Base-by-base conservation (phyloP, 2,329 filamentous ascomycete species). In the Xylaria sp. region DNA sequence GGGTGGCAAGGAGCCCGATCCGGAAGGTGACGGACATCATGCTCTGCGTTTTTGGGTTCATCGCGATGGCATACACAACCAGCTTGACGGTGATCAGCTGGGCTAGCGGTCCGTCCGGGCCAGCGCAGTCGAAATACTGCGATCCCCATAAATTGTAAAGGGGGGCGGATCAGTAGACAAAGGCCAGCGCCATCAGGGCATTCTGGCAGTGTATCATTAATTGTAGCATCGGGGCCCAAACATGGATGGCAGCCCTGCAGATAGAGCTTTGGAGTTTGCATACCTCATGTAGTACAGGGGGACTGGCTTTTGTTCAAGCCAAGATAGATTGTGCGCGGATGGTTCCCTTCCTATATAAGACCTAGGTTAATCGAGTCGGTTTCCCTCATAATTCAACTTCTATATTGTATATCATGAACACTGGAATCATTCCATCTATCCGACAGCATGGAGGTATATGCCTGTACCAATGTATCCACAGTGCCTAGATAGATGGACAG, bases 41-140 rank as follows among this genome's bases (percentile, higher is more conserved):
- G 0, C 84, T 99, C 34, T 89, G 91, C 65, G 76, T 92, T 52
- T 91, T 97, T 66, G 94, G 94, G 7, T 75, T 92, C 48, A 72
- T 92, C 17, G 91, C 91, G 64, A 99, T 97, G 89, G 83, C 84
- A 5, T 99, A 99, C 72, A 96, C 94, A 0, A 97, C 94, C 0
- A 80, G 82, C 34, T 77, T 97, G 65, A 99, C 94, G 0, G 77
- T 97, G 44, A 82, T 88, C 69, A 95, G 90, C 72, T 99, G 94
- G 95, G 84, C 90, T 6, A 80, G 78, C 46, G 84, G 85, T 4
- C 66, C 72, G 0, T 70, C 68, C 1, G 73, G 73, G 13, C 74
- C 77, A 13, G 70, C 69, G 52, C 64, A 72, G 7, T 82, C 82
- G 0, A 79, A 79, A 50, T 84, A 85, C 67, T 86, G 83, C 59